A percentile compares a stretch with the other conserved stretches of the same genome.
Evolutionary conservation across 768 basidiomycete species (phyloP).

Genomic region (Tephrocybe sp.): DNA sequence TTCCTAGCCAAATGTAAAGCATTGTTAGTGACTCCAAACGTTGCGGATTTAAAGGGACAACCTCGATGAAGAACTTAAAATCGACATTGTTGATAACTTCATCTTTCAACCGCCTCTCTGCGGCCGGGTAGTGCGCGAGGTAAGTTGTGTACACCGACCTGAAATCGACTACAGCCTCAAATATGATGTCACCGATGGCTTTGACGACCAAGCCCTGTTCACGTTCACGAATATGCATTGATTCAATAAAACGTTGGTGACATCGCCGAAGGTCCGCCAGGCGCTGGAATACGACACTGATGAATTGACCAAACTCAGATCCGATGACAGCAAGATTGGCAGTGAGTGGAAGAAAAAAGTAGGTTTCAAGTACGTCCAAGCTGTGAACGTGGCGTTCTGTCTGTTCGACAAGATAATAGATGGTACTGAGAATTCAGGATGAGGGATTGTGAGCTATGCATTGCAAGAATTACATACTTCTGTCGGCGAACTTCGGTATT

Average conservation of each 20-base stretch:
- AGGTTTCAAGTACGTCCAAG: slow-evolving; percentile 75
- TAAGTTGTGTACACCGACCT: slow-evolving; percentile 82
- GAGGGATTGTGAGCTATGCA: background rate
- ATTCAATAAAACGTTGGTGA: slow-evolving; percentile 75
- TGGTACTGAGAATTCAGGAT: slow-evolving; percentile 43
- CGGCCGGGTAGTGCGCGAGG: slow-evolving; percentile 77
- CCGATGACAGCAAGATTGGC: slow-evolving; percentile 43
- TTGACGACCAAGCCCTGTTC: slow-evolving; percentile 83
- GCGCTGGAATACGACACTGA: slow-evolving; percentile 88
- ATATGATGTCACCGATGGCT: slow-evolving; percentile 84
- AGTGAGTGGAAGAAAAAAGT: slow-evolving; percentile 52
- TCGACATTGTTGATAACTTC: slow-evolving; percentile 80
- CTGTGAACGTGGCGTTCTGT: slow-evolving; percentile 90
- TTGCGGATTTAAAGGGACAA: slow-evolving; percentile 29
- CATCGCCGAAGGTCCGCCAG: slow-evolving; percentile 80
- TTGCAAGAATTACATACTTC: slow-evolving; percentile 38
- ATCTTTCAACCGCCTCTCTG: slow-evolving; percentile 84
- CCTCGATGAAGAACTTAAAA: slow-evolving; percentile 85
- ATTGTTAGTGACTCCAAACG: background rate
- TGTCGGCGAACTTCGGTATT: slow-evolving; percentile 81
- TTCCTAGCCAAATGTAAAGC: slow-evolving; percentile 31
- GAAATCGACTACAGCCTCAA: slow-evolving; percentile 85
- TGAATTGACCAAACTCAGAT: slow-evolving; percentile 67
- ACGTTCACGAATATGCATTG: slow-evolving; percentile 79
- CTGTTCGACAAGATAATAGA: slow-evolving; percentile 82